Percentiles rank a stretch among this genome's conserved stretches.
These are phyloP conservation scores for Arthrobotrys sphaeroides DNA, from an alignment of 2,329 filamentous ascomycete genomes.

Conservation along the genomic window DNA sequence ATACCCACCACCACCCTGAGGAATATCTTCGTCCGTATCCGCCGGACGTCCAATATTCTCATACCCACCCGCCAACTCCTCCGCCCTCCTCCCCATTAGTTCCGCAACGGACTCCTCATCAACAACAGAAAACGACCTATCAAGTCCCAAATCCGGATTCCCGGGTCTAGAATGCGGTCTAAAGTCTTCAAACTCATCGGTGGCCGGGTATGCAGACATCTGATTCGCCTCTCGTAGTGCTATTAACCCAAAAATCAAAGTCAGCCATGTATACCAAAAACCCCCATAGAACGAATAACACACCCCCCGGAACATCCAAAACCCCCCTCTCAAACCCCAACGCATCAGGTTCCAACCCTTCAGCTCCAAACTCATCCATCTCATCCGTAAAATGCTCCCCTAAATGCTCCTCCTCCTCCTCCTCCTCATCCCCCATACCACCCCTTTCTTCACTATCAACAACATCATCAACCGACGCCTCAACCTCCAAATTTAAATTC, in stretches of 20 bases:
- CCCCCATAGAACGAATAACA: background rate
- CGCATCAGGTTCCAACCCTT: background rate
- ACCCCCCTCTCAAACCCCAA: slow-evolving; percentile 1
- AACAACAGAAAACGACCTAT: slow-evolving; percentile 10
- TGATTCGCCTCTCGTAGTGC: too few species aligned
- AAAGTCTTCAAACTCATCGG: background rate
- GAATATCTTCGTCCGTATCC: slow-evolving; percentile 16
- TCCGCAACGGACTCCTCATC: slow-evolving; percentile 7
- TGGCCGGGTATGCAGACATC: too few species aligned
- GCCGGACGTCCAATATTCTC: background rate
- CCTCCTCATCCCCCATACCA: background rate
- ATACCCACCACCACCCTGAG: too few species aligned
- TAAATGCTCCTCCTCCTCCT: background rate
- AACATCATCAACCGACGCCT: too few species aligned
- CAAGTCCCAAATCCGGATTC: too few species aligned
- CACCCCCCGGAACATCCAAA: background rate
- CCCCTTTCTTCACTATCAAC: background rate
- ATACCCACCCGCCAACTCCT: slow-evolving; percentile 8
- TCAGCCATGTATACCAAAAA: background rate
- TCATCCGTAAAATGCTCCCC: background rate
- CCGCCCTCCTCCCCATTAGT: background rate
- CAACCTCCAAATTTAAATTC: too few species aligned
- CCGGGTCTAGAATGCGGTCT: background rate
- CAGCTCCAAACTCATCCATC: background rate
- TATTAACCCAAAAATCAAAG: too few species aligned